Evolutionary conservation across 495 filamentous ascomycete species (phyloP).

Genomic region (Glutinoglossum americanum): DNA sequence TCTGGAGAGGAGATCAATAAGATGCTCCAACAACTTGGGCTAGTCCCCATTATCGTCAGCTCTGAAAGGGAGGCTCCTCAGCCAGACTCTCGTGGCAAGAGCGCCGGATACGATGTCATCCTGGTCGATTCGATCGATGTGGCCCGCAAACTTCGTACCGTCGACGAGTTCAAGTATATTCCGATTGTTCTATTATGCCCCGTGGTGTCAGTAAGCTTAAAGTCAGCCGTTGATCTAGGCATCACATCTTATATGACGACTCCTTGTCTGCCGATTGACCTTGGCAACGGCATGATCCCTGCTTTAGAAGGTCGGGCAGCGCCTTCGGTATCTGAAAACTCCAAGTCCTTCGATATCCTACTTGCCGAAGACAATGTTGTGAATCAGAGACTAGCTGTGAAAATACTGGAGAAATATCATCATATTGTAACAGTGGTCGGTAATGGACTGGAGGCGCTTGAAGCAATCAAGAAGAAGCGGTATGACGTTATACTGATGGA

Average conservation of each 20-base stretch:
- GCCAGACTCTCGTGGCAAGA: conserved; percentile 24
- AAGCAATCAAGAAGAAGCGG: conserved; percentile 68
- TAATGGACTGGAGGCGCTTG: conserved; percentile 81
- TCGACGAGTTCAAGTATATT: conserved; percentile 95
- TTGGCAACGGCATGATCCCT: conserved; percentile 97
- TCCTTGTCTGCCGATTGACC: conserved; percentile 81
- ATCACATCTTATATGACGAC: conserved; percentile 99
- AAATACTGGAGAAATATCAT: conserved; percentile 95
- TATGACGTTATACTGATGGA: conserved; percentile 98
- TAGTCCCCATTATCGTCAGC: conserved; percentile 65
- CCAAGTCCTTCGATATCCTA: conserved; percentile 86
- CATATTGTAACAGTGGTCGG: conserved; percentile 91
- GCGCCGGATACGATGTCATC: conserved; percentile 77
- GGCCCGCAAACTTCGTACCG: conserved; percentile 58
- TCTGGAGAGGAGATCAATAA: conserved; percentile 53
- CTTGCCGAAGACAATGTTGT: conserved; percentile 96
- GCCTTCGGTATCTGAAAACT: conserved; percentile 79
- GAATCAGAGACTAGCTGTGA: conserved; percentile 88
- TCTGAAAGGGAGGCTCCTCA: conserved; percentile 35
- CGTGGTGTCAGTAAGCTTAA: conserved; percentile 75
- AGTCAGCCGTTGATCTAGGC: conserved; percentile 84
- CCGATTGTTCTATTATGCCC: conserved; percentile 88
- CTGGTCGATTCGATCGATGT: conserved; percentile 89
- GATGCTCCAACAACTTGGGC: conserved; percentile 58
- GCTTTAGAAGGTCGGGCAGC: conserved; percentile 86